Base-by-base conservation (phyloP, 2,329 filamentous ascomycete genomes). In the Cladosporium sp. region DNA sequence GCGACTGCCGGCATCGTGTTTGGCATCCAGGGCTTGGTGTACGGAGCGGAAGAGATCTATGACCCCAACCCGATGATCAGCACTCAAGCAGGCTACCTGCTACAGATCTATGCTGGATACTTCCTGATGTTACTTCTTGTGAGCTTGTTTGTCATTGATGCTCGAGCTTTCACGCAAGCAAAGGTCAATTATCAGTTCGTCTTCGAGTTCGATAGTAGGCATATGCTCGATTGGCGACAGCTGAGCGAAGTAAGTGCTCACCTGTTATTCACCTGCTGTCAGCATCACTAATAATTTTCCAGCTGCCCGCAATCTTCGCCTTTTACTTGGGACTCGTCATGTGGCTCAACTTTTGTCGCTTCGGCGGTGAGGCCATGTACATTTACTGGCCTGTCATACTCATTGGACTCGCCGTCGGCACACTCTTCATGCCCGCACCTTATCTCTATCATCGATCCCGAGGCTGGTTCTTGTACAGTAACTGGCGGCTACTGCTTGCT, bases 121-220 rank as follows among this genome's bases (percentile, higher is more conserved):
- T 96, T 97, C 72, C 82, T 98, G 32, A 88, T 92, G 78, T 84
- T 96, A 5, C 84, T 92, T 54, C 83, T 98, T 24, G 90, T 96
- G 74, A 81, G 90, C 11, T 80, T 96, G n/a, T 98, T 98, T 75
- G 92, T 91, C 74, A 74, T 97, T 41, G 89, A 93, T 74, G 96
- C 93, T 76, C 88, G 89, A 65, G 80, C 96, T 18, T 99, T 94
- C 92, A 87, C 88, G 6, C 82, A 82, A 61, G 88, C 90, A 76
- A 96, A 94, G 78, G 92, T 99, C 79, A 99, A 99, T 76, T 98
- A 98, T 77, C 87, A 90, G 64, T 74, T 75, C 68, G 92, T 98
- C 71, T 99, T 99, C 75, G 95, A 99, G 79, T 95, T 97, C 75
- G 93, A 98, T 81, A 89, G 90, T 64, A 86, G 94, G 66, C 88